Evolutionary conservation across 169 alveolate genomes (phyloP).

Genomic region (Eimeria maxima): DNA sequence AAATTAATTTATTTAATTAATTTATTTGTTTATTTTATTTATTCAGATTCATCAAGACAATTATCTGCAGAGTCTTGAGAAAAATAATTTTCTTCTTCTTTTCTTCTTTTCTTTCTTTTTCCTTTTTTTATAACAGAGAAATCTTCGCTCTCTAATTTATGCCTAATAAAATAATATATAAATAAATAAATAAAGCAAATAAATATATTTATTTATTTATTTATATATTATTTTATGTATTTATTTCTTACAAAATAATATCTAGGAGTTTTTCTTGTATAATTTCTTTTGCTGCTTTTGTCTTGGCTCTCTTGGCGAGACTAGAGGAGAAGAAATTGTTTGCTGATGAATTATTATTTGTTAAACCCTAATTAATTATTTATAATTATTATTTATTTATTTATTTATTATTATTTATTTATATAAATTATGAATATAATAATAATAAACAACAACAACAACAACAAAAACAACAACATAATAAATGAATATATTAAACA

Average conservation of each 20-base stretch:
- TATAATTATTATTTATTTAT: too few species aligned
- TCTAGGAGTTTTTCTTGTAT: slow-evolving; percentile 19
- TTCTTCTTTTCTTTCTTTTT: not conserved
- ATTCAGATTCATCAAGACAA: not conserved
- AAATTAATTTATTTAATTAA: not conserved
- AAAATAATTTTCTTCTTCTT: not conserved
- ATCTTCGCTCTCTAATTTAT: not conserved
- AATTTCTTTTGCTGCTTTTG: slow-evolving; percentile 17
- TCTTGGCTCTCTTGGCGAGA: slow-evolving; percentile 12
- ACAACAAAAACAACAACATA: not conserved
- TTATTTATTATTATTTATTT: too few species aligned
- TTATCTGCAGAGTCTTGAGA: not conserved
- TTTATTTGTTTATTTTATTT: not conserved
- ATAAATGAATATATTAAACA: too few species aligned
- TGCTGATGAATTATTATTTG: not conserved
- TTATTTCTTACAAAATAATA: not conserved
- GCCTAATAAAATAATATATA: not conserved
- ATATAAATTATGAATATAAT: too few species aligned
- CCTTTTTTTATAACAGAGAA: not conserved
- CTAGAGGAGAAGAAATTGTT: not conserved
- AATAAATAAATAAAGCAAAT: not conserved
- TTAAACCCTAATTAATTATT: not conserved
- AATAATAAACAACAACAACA: too few species aligned
- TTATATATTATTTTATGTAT: too few species aligned
- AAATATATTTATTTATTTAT: not conserved